A percentile compares a stretch with the other conserved stretches of the same genome.
Conservation (phyloP, 1,284 basidiomycete genomes). For the Ganoderma meredithae region DNA sequence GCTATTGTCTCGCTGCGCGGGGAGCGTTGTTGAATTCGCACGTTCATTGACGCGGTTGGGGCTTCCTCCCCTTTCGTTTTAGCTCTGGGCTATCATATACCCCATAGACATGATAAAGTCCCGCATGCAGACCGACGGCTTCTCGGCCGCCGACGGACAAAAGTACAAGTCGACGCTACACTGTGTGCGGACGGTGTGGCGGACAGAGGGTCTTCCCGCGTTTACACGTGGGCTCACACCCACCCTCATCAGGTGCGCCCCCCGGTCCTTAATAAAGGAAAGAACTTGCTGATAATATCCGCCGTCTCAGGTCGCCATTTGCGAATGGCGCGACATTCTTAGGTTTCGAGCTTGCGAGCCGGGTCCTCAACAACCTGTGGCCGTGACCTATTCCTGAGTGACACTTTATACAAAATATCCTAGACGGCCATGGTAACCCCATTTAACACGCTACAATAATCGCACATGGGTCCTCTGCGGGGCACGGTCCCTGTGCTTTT, state of each 20-base stretch:
- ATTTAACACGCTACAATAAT: conserved; percentile 18
- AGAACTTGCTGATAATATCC: neutral
- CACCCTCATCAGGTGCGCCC: conserved; percentile 84
- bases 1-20: neutral
- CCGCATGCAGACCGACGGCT: conserved; percentile 94
- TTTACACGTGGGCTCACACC: conserved; percentile 92
- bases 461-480: conserved; percentile 4
- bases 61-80: conserved; percentile 6
- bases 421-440: conserved; percentile 10
- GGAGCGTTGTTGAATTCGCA: conserved; percentile 2
- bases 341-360: conserved; percentile 89
- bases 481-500: conserved; percentile 8
- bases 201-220: conserved; percentile 82
- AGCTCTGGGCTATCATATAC: conserved; percentile 90
- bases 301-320: conserved; percentile 73
- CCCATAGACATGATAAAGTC: conserved; percentile 96
- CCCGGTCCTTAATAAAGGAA: neutral
- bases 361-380: conserved; percentile 56
- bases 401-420: conserved; percentile 5
- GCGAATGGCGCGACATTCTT: conserved; percentile 95
- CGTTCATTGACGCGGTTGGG: neutral
- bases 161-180: conserved; percentile 86
- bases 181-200: conserved; percentile 85
- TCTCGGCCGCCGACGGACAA: conserved; percentile 74
- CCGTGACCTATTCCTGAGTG: neutral